Percentiles rank a stretch among this genome's conserved stretches.
Conservation (phyloP, 805 yeast genomes). For the Saturnispora quitensis region DNA sequence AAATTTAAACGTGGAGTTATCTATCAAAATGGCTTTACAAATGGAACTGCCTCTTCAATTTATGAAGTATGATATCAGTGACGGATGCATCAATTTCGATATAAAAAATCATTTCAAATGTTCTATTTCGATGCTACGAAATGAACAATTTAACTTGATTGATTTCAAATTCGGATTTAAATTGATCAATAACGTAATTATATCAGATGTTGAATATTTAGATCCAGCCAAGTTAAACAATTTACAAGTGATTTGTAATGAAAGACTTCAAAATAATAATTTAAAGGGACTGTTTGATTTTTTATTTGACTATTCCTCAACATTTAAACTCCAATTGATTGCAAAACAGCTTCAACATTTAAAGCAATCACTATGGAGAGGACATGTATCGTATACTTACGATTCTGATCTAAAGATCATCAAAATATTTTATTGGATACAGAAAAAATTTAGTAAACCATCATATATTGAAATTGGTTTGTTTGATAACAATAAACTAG, state of each 20-base stretch:
- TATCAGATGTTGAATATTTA: slow-evolving; percentile 21
- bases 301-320: slow-evolving; percentile 50
- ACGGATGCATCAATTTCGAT: slow-evolving; percentile 68
- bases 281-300: slow-evolving; percentile 47
- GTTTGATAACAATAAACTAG: slow-evolving; percentile 36
- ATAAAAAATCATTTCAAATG: slow-evolving; percentile 61
- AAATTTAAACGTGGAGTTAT: slow-evolving; percentile 62
- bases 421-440: slow-evolving; percentile 57
- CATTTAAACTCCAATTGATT: slow-evolving; percentile 53
- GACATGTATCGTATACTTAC: slow-evolving; percentile 49
- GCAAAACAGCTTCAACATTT: slow-evolving; percentile 48
- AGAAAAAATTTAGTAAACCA: slow-evolving; percentile 34
- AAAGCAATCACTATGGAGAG: slow-evolving; percentile 47
- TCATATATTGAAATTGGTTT: slow-evolving; percentile 57
- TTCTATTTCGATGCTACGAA: slow-evolving; percentile 64
- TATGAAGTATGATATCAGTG: slow-evolving; percentile 50
- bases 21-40: slow-evolving; percentile 65
- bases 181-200: slow-evolving; percentile 27
- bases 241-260: slow-evolving; percentile 50
- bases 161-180: slow-evolving; percentile 62
- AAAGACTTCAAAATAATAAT: slow-evolving; percentile 34
- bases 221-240: slow-evolving; percentile 30
- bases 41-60: slow-evolving; percentile 58
- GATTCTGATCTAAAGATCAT: slow-evolving; percentile 46
- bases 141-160: slow-evolving; percentile 67